Percentiles rank a stretch among this genome's conserved stretches.
Evolutionary conservation across 331 rosid species (phyloP).

Genomic region (Malus hybrid): DNA sequence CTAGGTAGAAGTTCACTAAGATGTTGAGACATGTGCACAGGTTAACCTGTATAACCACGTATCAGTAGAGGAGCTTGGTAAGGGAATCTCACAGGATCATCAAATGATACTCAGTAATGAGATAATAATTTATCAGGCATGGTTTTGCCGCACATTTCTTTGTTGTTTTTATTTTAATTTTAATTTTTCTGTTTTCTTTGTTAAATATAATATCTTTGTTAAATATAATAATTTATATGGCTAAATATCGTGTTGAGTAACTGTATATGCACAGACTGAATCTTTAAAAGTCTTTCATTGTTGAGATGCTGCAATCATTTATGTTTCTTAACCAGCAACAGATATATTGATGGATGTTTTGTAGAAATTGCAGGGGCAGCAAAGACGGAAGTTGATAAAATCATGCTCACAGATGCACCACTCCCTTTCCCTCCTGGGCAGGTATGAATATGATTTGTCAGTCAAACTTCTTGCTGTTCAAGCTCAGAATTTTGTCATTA

Average conservation of each 20-base stretch:
- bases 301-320: not conserved
- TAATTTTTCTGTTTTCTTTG: too few species aligned
- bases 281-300: not conserved
- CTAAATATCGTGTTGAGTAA: not conserved
- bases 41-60: slow-evolving; percentile 97
- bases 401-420: slow-evolving; percentile 95
- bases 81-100: slow-evolving; percentile 98
- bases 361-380: slow-evolving; percentile 56
- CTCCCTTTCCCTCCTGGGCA: slow-evolving; percentile 95
- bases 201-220: not conserved
- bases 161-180: not conserved
- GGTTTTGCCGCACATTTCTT: slow-evolving; percentile 43
- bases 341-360: not conserved
- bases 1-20: not conserved
- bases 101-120: slow-evolving; percentile 98
- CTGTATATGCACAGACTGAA: not conserved
- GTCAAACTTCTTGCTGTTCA: not conserved
- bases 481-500: not conserved
- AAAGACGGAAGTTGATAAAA: slow-evolving; percentile 65
- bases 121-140: slow-evolving; percentile 99
- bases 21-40: slow-evolving; percentile 30
- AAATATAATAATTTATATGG: not conserved
- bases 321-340: not conserved
- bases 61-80: slow-evolving; percentile 99
- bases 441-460: slow-evolving; percentile 28